A percentile compares a stretch with the other conserved stretches of the same genome.
These are phyloP conservation scores for Xylariaceae sp. DNA, from an alignment of 2,329 filamentous ascomycete species.

Conservation along the genomic window DNA sequence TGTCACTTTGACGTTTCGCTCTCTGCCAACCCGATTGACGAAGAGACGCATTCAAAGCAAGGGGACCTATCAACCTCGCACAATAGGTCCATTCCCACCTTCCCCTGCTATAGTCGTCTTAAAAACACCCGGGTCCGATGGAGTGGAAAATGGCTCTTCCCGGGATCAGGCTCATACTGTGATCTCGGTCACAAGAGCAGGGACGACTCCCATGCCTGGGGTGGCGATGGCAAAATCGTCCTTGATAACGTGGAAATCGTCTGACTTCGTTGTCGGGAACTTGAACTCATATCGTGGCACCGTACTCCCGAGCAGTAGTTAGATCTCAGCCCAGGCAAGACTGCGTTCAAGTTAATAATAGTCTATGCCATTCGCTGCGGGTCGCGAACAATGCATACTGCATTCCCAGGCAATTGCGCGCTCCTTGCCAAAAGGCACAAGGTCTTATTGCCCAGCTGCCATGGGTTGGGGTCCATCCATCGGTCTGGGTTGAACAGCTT, in stretches of 20 bases:
- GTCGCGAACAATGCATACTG: conserved; percentile 21
- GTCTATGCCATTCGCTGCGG: conserved; percentile 3
- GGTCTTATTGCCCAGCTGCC: conserved; percentile 19
- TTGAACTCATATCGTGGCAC: conserved; percentile 18
- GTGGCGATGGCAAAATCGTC: conserved; percentile 22
- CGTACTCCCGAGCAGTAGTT: conserved; percentile 16
- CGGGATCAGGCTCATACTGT: too few species aligned
- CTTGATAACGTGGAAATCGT: conserved; percentile 17
- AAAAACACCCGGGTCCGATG: too few species aligned
- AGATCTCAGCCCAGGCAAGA: conserved; percentile 25
- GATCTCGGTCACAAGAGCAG: conserved; percentile 18
- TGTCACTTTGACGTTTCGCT: too few species aligned
- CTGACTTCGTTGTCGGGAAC: conserved; percentile 14
- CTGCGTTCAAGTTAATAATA: conserved; percentile 15
- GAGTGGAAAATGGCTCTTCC: too few species aligned
- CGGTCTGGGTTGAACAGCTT: conserved; percentile 28
- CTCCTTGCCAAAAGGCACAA: conserved; percentile 26
- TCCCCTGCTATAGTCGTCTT: too few species aligned
- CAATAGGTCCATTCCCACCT: too few species aligned
- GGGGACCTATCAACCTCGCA: too few species aligned
- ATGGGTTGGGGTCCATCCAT: conserved; percentile 23
- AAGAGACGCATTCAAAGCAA: too few species aligned
- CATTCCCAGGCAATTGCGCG: conserved; percentile 28
- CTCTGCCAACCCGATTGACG: too few species aligned
- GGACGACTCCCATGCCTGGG: conserved; percentile 13